These are phyloP conservation scores for Aegilops tauschii DNA, from an alignment of 176 grass and related monocot genomes.

Conservation along the genomic window DNA sequence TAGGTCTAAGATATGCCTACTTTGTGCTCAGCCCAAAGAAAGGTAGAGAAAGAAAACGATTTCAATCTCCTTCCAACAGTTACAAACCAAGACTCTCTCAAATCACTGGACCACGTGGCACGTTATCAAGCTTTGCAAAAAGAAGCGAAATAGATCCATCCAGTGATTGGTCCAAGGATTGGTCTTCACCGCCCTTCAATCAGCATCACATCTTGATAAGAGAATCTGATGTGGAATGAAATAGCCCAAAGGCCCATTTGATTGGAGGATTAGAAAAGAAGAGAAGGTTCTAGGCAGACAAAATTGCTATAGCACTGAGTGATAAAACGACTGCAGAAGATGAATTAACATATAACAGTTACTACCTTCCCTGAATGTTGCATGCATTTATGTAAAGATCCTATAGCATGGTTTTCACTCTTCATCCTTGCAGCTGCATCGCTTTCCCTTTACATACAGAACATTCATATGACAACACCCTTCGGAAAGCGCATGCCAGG, in stretches of 20 bases:
- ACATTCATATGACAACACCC: slow-evolving; percentile 41
- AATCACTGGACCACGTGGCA: slow-evolving; percentile 33
- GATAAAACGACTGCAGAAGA: slow-evolving; percentile 4
- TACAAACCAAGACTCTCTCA: slow-evolving; percentile 18
- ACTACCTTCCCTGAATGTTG: slow-evolving; percentile 34
- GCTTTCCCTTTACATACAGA: slow-evolving; percentile 28
- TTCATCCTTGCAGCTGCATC: slow-evolving; percentile 19
- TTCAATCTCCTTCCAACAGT: slow-evolving; percentile 40
- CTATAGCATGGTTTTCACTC: slow-evolving; percentile 6
- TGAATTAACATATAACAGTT: slow-evolving; percentile 20
- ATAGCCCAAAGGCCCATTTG: slow-evolving; percentile 34
- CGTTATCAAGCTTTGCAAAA: slow-evolving; percentile 14
- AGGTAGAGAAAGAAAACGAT: slow-evolving; percentile 39
- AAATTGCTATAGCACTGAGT: slow-evolving; percentile 19
- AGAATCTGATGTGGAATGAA: slow-evolving; percentile 59
- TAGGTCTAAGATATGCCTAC: slow-evolving; percentile 45
- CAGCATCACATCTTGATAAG: slow-evolving; percentile 58
- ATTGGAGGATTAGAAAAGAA: slow-evolving; percentile 23
- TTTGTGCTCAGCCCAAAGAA: slow-evolving; percentile 51
- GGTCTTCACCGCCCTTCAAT: slow-evolving; percentile 31
- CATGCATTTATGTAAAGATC: slow-evolving; percentile 11
- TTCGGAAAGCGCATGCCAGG: not conserved
- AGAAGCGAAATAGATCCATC: slow-evolving; percentile 44
- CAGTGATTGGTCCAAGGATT: slow-evolving; percentile 48
- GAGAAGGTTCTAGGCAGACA: slow-evolving; percentile 17